phyloP scores from a whole-genome alignment of 179 eudicot genomes.

The Drosera spatulata region DNA sequence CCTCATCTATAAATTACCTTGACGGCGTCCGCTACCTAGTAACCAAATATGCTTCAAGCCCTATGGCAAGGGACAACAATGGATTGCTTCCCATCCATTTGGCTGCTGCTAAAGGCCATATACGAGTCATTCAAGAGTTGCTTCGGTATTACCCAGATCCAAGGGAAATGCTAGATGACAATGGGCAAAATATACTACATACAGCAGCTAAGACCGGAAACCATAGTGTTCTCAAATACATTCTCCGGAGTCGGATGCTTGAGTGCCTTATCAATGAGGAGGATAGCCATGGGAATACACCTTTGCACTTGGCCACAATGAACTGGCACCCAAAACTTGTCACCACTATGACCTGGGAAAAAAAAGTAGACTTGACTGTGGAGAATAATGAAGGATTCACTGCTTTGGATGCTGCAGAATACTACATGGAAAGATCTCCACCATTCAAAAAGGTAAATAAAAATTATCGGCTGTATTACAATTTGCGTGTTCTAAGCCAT shows the following conservation, averaged over 20 bases:
- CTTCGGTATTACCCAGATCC: conserved; percentile 9
- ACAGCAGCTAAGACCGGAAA: conserved; percentile 12
- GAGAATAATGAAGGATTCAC: conserved; percentile 10
- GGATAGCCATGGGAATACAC: conserved; percentile 11
- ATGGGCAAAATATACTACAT: conserved; percentile 10
- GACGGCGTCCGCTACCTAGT: background rate
- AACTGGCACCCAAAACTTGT: conserved; percentile 16
- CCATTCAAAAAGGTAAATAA: conserved; percentile 5
- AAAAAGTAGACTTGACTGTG: conserved; percentile 7
- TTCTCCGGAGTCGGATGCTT: conserved; percentile 9
- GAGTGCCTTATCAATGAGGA: conserved; percentile 12
- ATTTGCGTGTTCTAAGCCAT: too few relatives aligned
- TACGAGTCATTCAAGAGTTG: conserved; percentile 3
- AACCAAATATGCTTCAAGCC: background rate
- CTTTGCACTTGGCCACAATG: conserved; percentile 16
- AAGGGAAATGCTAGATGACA: conserved; percentile 5
- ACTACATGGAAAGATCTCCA: conserved; percentile 1
- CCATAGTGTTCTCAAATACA: conserved; percentile 3
- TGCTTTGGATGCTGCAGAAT: conserved; percentile 8
- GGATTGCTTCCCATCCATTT: conserved; percentile 1
- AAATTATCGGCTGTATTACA: background rate
- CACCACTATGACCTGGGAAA: conserved; percentile 16
- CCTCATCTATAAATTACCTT: conserved; percentile 2
- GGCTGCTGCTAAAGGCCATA: conserved; percentile 8
- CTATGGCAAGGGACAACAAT: conserved; percentile 1